A percentile compares a stretch with the other conserved stretches of the same genome.
Evolutionary conservation across 305 asterid genomes (phyloP).

Genomic region (Andrographis paniculata): DNA sequence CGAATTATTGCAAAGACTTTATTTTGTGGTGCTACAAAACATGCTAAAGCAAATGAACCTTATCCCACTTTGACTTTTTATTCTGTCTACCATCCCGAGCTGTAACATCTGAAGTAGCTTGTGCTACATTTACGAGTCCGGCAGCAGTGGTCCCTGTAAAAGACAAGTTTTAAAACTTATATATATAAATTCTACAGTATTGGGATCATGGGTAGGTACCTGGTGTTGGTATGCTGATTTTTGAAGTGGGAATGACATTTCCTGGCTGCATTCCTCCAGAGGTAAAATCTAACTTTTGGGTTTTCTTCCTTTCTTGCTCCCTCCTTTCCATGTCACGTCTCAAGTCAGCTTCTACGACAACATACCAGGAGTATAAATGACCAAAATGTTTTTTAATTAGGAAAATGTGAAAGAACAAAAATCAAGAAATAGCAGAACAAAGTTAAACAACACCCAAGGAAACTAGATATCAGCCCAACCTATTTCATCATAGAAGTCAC

Average conservation of each 20-base stretch:
- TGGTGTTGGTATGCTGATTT: slow-evolving; percentile 55
- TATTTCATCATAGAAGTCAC: slow-evolving; percentile 89
- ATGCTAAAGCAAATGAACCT: slow-evolving; percentile 38
- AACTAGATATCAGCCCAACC: slow-evolving; percentile 32
- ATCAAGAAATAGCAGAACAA: slow-evolving; percentile 13
- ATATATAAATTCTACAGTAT: not conserved
- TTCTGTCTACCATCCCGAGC: slow-evolving; percentile 72
- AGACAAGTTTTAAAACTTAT: slow-evolving; percentile 1
- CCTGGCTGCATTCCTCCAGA: slow-evolving; percentile 78
- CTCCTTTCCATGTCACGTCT: slow-evolving; percentile 80
- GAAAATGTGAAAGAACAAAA: slow-evolving; percentile 1
- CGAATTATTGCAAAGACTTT: slow-evolving; percentile 13
- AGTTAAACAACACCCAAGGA: slow-evolving; percentile 8
- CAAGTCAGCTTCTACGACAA: slow-evolving; percentile 62
- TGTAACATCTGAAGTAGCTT: slow-evolving; percentile 34
- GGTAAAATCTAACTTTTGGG: slow-evolving; percentile 65
- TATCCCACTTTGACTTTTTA: slow-evolving; percentile 96
- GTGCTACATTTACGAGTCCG: slow-evolving; percentile 32
- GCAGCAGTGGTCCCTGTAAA: slow-evolving; percentile 34
- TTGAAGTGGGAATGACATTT: slow-evolving; percentile 48
- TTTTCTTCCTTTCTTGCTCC: slow-evolving; percentile 88
- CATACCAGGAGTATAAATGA: slow-evolving; percentile 12
- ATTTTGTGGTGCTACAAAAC: slow-evolving; percentile 12
- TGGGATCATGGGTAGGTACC: slow-evolving; percentile 28
- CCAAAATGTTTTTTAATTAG: not conserved